Percentiles rank a stretch among this genome's conserved stretches.
phyloP scores from a whole-genome alignment of 306 rosid species.

The Astragalus membranaceus region DNA sequence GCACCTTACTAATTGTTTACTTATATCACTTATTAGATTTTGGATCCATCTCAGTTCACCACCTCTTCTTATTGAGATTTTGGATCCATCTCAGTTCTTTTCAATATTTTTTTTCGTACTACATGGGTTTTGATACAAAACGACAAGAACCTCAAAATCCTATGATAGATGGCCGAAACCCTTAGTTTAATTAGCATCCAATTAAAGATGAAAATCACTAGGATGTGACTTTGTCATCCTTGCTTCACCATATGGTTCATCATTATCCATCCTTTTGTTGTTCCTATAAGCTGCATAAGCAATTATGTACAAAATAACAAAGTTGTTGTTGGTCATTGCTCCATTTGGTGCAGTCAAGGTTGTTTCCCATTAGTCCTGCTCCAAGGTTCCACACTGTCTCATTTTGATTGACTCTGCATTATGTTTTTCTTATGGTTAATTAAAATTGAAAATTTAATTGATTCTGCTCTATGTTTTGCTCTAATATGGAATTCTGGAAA shows the following conservation, averaged over 20 bases:
- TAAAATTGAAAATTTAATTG: no score
- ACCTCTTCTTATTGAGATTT: no score
- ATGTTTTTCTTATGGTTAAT: no score
- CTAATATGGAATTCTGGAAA: no score
- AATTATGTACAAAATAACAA: conserved; percentile 58
- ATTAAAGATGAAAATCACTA: conserved; percentile 43
- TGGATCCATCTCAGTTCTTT: no score
- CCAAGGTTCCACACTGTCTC: conserved; percentile 60
- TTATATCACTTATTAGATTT: no score
- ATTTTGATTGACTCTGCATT: conserved; percentile 18
- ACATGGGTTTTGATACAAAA: no score
- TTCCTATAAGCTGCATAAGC: conserved; percentile 79
- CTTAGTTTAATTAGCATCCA: not conserved
- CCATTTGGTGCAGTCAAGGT: conserved; percentile 62
- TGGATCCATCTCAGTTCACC: no score
- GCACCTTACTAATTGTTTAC: not conserved
- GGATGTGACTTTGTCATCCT: conserved; percentile 85
- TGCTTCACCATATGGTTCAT: conserved; percentile 67
- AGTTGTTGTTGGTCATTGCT: conserved; percentile 74
- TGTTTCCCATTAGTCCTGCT: conserved; percentile 25
- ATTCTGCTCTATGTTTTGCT: no score
- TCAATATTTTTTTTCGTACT: no score
- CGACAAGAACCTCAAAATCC: not conserved
- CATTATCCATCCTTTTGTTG: conserved; percentile 66
- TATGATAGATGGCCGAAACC: not conserved